A percentile compares a stretch with the other conserved stretches of the same genome.
phyloP scores from a whole-genome alignment of 78 protist genomes.

The Salpingoeca rosetta region DNA sequence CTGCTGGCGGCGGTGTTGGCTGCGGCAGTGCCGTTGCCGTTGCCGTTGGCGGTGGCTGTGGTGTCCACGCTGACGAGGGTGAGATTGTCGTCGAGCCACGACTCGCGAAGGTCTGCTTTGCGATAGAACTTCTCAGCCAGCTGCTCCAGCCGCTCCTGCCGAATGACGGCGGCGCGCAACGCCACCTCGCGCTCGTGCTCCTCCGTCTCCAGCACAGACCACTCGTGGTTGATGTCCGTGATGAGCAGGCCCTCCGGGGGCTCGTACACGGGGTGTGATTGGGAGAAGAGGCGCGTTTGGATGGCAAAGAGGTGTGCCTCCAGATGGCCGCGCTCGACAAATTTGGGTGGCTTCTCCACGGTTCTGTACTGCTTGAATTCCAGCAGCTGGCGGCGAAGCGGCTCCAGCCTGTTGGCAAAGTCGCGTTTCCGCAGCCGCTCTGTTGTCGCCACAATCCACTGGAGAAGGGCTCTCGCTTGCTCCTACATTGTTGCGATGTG shows the following conservation, averaged over 20 bases:
- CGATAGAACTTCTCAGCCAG: constrained; percentile 18
- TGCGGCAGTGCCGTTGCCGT: too few relatives aligned
- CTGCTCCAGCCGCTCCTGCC: constrained; percentile 13
- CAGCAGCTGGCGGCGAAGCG: neutral
- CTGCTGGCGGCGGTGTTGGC: neutral
- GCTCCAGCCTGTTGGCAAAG: neutral
- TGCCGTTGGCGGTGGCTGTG: too few relatives aligned
- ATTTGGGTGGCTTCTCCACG: constrained; percentile 30
- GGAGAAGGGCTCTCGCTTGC: too few relatives aligned
- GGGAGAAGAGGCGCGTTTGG: constrained; percentile 13
- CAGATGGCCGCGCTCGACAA: constrained; percentile 8
- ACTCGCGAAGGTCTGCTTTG: constrained; percentile 13
- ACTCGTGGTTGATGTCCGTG: constrained; percentile 16
- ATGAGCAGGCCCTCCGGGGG: constrained; percentile 19
- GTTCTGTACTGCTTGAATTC: neutral
- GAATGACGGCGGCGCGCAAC: constrained; percentile 8
- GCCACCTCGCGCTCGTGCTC: constrained; percentile 13
- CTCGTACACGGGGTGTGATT: constrained; percentile 11
- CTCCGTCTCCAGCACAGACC: constrained; percentile 17
- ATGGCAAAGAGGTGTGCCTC: constrained; percentile 15
- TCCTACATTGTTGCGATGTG: too few relatives aligned
- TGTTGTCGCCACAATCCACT: neutral
- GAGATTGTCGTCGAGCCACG: constrained; percentile 4
- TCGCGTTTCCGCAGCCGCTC: neutral
- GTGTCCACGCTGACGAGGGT: too few relatives aligned